phyloP scores from a whole-genome alignment of 257 asterid species.

The Solanum verrucosum region DNA sequence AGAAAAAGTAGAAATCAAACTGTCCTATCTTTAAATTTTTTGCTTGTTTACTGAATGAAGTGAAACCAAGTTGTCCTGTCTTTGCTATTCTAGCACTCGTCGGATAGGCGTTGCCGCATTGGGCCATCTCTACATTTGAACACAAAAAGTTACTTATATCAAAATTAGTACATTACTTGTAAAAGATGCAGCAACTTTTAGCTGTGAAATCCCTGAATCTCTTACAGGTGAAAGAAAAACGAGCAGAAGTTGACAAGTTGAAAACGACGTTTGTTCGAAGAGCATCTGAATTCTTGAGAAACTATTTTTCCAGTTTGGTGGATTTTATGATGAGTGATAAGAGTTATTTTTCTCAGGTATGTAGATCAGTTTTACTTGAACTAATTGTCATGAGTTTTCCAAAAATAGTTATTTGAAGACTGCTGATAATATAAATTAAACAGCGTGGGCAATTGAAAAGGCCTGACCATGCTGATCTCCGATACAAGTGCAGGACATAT shows the following conservation, averaged over 20 bases:
- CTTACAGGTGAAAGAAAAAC: constrained; percentile 83
- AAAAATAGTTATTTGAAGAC: constrained; percentile 4
- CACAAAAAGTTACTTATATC: not conserved
- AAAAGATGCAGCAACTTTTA: not conserved
- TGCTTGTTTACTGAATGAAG: not conserved
- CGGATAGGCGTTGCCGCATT: not conserved
- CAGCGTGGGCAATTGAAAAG: constrained; percentile 96
- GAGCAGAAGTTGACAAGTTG: constrained; percentile 70
- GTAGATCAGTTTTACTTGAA: not conserved
- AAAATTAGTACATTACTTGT: not conserved
- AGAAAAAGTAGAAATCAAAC: not conserved
- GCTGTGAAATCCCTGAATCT: constrained; percentile 6
- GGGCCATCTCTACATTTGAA: not conserved
- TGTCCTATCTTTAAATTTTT: not conserved
- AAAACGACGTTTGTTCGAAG: constrained; percentile 67
- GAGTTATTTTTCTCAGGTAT: constrained; percentile 94
- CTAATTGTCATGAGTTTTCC: not conserved
- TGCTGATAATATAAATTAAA: constrained; percentile 20
- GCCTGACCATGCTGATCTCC: constrained; percentile 96
- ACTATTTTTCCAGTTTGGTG: constrained; percentile 86
- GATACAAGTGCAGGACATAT: constrained; percentile 93
- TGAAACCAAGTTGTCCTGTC: not conserved
- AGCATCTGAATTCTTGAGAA: constrained; percentile 86
- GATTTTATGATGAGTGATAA: constrained; percentile 96
- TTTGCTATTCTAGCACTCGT: not conserved